Base-by-base conservation (phyloP, 352 stramenopile species). In the Globisporangium abappressorium region DNA sequence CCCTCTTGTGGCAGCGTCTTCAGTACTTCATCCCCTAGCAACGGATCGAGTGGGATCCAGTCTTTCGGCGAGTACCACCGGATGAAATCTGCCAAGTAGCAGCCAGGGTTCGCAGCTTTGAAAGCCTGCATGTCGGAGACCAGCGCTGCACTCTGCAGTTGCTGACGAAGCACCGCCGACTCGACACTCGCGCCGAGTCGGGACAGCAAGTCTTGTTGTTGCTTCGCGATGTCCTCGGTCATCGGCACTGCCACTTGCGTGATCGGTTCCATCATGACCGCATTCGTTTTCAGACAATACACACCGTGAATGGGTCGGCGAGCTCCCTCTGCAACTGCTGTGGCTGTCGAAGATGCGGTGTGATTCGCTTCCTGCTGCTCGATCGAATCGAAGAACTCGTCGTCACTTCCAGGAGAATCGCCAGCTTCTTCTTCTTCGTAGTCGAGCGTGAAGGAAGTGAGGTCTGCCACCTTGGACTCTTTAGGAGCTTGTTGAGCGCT, bases 101-200 rank as follows among this genome's bases (percentile, higher is more conserved):
- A 74, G 2, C 71, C 73, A 18, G 85, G 82, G 43, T 95, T 95
- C 8, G 87, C 84, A 53, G 87, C 87, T 65, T 95, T 95, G 62
- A 95, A 95, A 0, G 87, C 82, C 76, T 93, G 85, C 87, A 95
- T 95, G 54, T 93, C 87, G 4, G 87, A 93, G 0, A 95, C 69
- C 36, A 95, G 64, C 18, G 81, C 73, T 20, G 78, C 80, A 62
- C 84, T 93, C 65, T 93, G 85, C 30, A 95, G 81, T 54, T 93
- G 82, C 57, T 93, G 87, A 0, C 87, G 80, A 18, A 93, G 68
- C 59, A 86, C 81, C 11, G 85, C 80, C 0, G 82, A 93, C 38
- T 93, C 84, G 8, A 79, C 63, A 28, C 74, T 87, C 12, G 85
- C 84, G 6, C 84, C 85, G 36, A 95, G 73, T 8, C 84, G 81